phyloP scores from a whole-genome alignment of 257 asterid species.

The Cynanchum wilfordii region DNA sequence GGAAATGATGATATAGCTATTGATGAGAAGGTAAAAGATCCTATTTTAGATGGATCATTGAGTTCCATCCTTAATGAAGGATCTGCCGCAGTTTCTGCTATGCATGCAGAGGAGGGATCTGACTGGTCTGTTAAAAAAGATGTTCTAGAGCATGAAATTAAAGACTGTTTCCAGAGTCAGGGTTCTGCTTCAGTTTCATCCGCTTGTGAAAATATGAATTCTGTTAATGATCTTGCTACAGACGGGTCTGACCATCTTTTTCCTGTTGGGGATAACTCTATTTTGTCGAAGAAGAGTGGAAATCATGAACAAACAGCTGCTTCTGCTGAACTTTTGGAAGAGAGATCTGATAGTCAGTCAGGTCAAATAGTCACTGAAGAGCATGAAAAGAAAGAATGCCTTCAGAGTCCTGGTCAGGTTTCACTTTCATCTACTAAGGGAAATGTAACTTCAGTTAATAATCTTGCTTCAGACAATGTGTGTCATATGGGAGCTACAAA shows the following conservation, averaged over 20 bases:
- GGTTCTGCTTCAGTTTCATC: conserved; percentile 10
- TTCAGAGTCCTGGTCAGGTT: background rate
- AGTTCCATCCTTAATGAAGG: background rate
- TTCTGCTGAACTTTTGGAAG: conserved; percentile 11
- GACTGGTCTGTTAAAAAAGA: conserved; percentile 9
- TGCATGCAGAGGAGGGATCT: conserved; percentile 7
- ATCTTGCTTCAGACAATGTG: conserved; percentile 8
- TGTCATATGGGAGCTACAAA: conserved; percentile 16
- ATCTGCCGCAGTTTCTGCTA: conserved; percentile 13
- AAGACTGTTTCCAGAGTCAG: background rate
- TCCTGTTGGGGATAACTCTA: conserved; percentile 11
- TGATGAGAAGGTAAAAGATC: conserved; percentile 14
- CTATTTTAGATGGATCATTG: conserved; percentile 5
- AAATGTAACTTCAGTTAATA: conserved; percentile 17
- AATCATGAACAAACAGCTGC: conserved; percentile 16
- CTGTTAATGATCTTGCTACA: conserved; percentile 12
- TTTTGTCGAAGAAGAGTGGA: background rate
- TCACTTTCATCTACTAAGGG: conserved; percentile 12
- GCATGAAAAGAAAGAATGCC: conserved; percentile 1
- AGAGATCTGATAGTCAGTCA: conserved; percentile 14
- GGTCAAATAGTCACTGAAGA: conserved; percentile 1
- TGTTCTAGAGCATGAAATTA: conserved; percentile 3
- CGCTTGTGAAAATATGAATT: background rate
- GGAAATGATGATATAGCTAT: conserved; percentile 20
- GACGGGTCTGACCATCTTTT: conserved; percentile 6